A percentile compares a stretch with the other conserved stretches of the same genome.
These are phyloP conservation scores for Podaxis sp. DNA, from an alignment of 768 basidiomycete species.

Conservation along the genomic window DNA sequence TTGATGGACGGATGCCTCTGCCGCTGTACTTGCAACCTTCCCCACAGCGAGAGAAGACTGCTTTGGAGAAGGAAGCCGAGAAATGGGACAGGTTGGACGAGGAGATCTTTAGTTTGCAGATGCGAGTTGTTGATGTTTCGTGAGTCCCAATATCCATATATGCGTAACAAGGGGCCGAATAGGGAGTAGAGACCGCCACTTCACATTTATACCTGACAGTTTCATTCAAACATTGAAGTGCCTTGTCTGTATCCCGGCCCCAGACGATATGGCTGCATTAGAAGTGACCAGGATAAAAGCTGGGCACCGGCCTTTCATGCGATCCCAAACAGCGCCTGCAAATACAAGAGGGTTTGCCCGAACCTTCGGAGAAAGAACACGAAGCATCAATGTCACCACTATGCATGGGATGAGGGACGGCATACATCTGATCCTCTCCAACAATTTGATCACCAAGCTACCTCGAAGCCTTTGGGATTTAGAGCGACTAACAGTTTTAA, in stretches of 20 bases:
- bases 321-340: constrained; percentile 23
- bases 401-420: constrained; percentile 23
- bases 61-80: not conserved
- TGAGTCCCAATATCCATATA: not conserved
- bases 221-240: constrained; percentile 9
- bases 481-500: constrained; percentile 54
- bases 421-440: constrained; percentile 52
- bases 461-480: constrained; percentile 57
- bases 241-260: constrained; percentile 8
- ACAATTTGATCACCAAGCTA: constrained; percentile 48
- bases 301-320: constrained; percentile 15
- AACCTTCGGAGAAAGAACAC: constrained; percentile 21
- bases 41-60: constrained; percentile 5
- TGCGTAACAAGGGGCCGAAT: not conserved
- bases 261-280: constrained; percentile 1
- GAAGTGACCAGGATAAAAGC: constrained; percentile 5
- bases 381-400: constrained; percentile 15
- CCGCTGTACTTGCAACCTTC: constrained; percentile 7
- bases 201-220: constrained; percentile 9
- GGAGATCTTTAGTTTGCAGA: constrained; percentile 1
- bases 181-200: not conserved
- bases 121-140: constrained; percentile 10
- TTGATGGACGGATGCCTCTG: constrained; percentile 6
- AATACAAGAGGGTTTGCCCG: constrained; percentile 13
- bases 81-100: constrained; percentile 9